Evolutionary conservation across 2,329 filamentous ascomycete species (phyloP).

Genomic region (Claviceps quebecensis): DNA sequence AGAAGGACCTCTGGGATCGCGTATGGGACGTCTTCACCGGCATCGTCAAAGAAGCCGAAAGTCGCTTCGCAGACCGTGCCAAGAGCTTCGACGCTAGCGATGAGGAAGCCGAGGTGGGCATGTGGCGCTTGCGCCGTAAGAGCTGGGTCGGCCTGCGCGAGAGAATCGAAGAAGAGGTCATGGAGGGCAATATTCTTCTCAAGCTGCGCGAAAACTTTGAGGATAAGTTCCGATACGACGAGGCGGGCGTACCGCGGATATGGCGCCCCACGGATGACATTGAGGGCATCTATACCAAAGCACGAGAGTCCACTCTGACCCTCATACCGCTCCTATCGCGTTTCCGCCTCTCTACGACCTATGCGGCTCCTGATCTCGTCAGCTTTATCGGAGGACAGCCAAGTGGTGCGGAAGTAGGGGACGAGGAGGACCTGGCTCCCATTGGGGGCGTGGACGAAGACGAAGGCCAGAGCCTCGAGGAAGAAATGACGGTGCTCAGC

Average conservation of each 20-base stretch:
- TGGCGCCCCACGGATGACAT: conserved; percentile 97
- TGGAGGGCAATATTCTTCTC: conserved; percentile 89
- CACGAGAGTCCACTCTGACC: conserved; percentile 79
- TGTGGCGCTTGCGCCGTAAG: conserved; percentile 87
- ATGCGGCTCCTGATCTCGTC: conserved; percentile 65
- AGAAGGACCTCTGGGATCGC: conserved; percentile 89
- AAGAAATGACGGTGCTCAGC: conserved; percentile 89
- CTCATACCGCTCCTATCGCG: conserved; percentile 79
- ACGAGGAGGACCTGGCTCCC: conserved; percentile 77
- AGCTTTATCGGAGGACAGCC: conserved; percentile 73
- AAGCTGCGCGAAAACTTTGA: conserved; percentile 98
- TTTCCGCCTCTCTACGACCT: conserved; percentile 66
- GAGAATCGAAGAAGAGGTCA: conserved; percentile 92
- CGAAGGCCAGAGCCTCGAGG: conserved; percentile 84
- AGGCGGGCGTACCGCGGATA: conserved; percentile 84
- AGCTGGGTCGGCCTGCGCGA: conserved; percentile 83
- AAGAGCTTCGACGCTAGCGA: conserved; percentile 86
- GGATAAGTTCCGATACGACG: conserved; percentile 97
- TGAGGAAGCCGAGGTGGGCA: conserved; percentile 80
- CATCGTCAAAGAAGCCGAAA: conserved; percentile 74
- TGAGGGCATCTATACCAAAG: conserved; percentile 84
- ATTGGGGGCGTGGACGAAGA: conserved; percentile 93
- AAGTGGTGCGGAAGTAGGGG: conserved; percentile 56
- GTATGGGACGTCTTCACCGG: conserved; percentile 79
- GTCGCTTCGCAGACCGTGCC: conserved; percentile 72